phyloP scores from a whole-genome alignment of 345 rosid genomes.

The Citrus cavaleriei region DNA sequence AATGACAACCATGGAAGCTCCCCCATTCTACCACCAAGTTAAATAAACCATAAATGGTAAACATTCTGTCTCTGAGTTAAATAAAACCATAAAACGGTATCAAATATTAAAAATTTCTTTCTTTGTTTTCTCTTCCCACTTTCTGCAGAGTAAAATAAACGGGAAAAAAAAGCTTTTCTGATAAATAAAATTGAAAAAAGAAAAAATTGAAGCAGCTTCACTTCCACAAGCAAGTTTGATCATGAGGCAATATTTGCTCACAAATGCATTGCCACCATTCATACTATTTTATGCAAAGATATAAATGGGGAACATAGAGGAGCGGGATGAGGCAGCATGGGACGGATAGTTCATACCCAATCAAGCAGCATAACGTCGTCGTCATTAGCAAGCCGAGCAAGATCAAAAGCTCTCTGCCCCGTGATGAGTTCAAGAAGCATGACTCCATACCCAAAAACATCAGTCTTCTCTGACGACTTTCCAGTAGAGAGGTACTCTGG shows the following conservation, averaged over 20 bases:
- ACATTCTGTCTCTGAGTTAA: not conserved
- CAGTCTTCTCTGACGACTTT: slow-evolving; percentile 92
- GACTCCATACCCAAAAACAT: slow-evolving; percentile 95
- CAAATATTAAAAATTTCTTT: too few relatives aligned
- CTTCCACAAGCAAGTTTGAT: not conserved
- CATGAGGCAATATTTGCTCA: not conserved
- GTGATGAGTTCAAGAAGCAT: slow-evolving; percentile 98
- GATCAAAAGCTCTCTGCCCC: slow-evolving; percentile 92
- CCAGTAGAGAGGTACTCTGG: slow-evolving; percentile 96
- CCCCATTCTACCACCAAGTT: not conserved
- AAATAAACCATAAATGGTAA: not conserved
- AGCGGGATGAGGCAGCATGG: not conserved
- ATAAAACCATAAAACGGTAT: not conserved
- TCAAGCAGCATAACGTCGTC: slow-evolving; percentile 94
- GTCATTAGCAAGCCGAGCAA: slow-evolving; percentile 94
- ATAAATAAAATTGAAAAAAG: not conserved
- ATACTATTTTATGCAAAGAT: not conserved
- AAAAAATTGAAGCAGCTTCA: not conserved
- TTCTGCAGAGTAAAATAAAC: not conserved
- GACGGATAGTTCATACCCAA: slow-evolving; percentile 55
- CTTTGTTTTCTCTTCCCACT: not conserved
- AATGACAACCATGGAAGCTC: not conserved
- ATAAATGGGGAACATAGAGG: not conserved
- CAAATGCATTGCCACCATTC: not conserved
- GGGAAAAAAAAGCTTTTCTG: not conserved